Evolutionary conservation across 257 asterid species (phyloP).

Genomic region (Solanum sitiens): DNA sequence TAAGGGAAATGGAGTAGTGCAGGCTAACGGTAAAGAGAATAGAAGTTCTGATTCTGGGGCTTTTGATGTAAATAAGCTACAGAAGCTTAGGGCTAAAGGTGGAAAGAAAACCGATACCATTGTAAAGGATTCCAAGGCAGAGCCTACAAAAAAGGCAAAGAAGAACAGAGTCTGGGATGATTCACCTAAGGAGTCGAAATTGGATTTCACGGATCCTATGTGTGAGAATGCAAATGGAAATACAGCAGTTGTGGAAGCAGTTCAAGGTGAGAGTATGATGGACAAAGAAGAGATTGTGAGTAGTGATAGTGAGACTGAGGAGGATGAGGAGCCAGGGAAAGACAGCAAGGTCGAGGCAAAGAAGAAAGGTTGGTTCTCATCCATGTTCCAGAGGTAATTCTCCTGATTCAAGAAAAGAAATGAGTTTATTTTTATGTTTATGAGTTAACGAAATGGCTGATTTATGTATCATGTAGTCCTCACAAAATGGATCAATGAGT

Average conservation of each 20-base stretch:
- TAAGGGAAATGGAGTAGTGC: slow-evolving; percentile 27
- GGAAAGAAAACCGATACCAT: slow-evolving; percentile 54
- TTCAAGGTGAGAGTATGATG: slow-evolving; percentile 91
- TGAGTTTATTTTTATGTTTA: background rate
- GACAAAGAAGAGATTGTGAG: slow-evolving; percentile 80
- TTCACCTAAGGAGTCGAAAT: slow-evolving; percentile 47
- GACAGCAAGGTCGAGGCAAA: slow-evolving; percentile 36
- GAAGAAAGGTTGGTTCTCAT: slow-evolving; percentile 92
- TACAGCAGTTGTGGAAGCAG: slow-evolving; percentile 41
- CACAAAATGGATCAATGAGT: background rate
- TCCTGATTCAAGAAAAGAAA: background rate
- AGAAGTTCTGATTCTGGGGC: slow-evolving; percentile 53
- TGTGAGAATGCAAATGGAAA: slow-evolving; percentile 64
- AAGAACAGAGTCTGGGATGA: slow-evolving; percentile 85
- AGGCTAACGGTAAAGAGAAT: slow-evolving; percentile 52
- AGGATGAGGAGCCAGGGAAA: slow-evolving; percentile 40
- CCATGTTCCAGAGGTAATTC: slow-evolving; percentile 83
- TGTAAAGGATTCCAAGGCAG: slow-evolving; percentile 57
- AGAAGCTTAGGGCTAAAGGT: slow-evolving; percentile 64
- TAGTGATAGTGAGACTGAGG: slow-evolving; percentile 75
- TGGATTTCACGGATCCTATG: slow-evolving; percentile 77
- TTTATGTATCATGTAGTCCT: background rate
- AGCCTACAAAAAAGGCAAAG: slow-evolving; percentile 62
- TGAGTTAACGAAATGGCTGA: background rate
- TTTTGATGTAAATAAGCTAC: slow-evolving; percentile 83